Conservation (phyloP, 2,329 filamentous ascomycete species). For the Cladophialophora exuberans region DNA sequence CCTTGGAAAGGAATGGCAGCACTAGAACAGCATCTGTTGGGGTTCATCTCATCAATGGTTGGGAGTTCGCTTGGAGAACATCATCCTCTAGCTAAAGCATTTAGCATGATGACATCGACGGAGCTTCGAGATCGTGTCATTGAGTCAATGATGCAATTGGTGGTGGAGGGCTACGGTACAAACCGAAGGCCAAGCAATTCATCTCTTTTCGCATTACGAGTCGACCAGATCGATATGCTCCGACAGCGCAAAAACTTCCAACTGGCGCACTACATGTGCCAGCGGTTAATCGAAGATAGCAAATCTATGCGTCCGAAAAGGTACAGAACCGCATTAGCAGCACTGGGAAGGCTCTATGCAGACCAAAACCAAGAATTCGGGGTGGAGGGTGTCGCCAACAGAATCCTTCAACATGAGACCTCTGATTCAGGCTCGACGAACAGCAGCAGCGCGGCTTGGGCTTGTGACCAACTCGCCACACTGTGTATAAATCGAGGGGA, state of each 20-base stretch:
- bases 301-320: constrained; percentile 20
- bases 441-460: constrained; percentile 22
- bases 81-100: constrained; percentile 19
- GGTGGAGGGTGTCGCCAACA: constrained; percentile 21
- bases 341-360: constrained; percentile 20
- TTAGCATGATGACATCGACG: constrained; percentile 6
- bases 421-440: constrained; percentile 11
- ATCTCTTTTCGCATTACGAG: constrained; percentile 25
- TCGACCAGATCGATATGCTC: constrained; percentile 28
- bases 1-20: constrained; percentile 20
- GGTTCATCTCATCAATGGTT: constrained; percentile 22
- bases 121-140: constrained; percentile 11
- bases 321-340: constrained; percentile 22
- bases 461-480: constrained; percentile 25
- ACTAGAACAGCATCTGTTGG: constrained; percentile 20
- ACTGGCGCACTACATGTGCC: constrained; percentile 15
- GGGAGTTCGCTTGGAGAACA: constrained; percentile 8
- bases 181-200: constrained; percentile 19
- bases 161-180: constrained; percentile 18
- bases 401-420: constrained; percentile 21
- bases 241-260: constrained; percentile 20
- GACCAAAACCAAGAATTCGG: constrained; percentile 24
- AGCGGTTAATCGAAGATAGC: constrained; percentile 23
- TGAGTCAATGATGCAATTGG: constrained; percentile 26
- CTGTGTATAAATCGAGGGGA: constrained; percentile 18